phyloP scores from a whole-genome alignment of 2,329 filamentous ascomycete species.

The Monilinia fructigena region DNA sequence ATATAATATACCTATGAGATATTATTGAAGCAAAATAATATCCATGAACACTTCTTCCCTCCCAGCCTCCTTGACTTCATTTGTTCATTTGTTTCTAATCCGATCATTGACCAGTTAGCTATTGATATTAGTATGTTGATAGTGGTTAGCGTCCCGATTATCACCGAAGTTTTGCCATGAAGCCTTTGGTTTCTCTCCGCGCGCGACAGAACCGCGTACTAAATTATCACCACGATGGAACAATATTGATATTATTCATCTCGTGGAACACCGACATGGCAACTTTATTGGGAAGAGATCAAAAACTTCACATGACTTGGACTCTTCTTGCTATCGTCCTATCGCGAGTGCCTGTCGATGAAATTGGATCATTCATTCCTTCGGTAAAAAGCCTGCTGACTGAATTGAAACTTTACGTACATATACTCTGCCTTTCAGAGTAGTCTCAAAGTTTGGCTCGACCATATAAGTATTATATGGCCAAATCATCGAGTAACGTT shows the following conservation, averaged over 20 bases:
- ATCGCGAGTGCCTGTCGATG: neutral
- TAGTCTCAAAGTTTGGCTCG: neutral
- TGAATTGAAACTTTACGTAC: conserved; percentile 4
- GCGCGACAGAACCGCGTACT: neutral
- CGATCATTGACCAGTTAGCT: too few relatives aligned
- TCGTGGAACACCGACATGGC: conserved; percentile 1
- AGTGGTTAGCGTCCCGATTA: neutral
- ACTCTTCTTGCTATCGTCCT: conserved; percentile 6
- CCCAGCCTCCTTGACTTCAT: too few relatives aligned
- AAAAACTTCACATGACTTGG: neutral
- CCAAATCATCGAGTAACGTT: conserved; percentile 14
- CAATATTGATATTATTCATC: neutral
- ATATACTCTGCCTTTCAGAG: neutral
- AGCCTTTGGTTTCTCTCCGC: neutral
- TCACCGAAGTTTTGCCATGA: neutral
- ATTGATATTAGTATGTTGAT: neutral
- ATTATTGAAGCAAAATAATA: neutral
- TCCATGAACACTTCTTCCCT: neutral
- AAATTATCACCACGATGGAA: neutral
- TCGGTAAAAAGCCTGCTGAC: conserved; percentile 11
- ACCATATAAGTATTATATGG: neutral
- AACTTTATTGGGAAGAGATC: neutral
- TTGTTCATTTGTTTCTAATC: neutral
- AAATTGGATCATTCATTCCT: conserved; percentile 9
- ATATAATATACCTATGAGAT: neutral